A percentile compares a stretch with the other conserved stretches of the same genome.
phyloP scores from a whole-genome alignment of 768 basidiomycete genomes.

The Leccinum variicolor region DNA sequence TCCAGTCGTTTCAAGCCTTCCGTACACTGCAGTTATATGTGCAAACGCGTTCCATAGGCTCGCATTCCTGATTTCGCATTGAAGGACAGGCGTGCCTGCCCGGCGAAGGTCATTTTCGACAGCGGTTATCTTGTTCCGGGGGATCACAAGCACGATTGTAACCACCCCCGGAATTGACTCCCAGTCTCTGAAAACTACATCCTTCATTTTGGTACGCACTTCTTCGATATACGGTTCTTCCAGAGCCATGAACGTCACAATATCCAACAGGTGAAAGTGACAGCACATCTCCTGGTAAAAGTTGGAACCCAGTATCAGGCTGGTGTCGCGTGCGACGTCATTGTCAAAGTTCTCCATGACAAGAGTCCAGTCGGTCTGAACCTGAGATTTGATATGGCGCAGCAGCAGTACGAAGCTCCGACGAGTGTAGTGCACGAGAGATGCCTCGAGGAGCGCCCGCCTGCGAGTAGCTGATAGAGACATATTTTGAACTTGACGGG shows the following conservation, averaged over 20 bases:
- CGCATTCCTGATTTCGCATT: conserved; percentile 20
- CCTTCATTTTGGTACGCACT: conserved; percentile 3
- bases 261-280: conserved; percentile 39
- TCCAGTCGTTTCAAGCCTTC: conserved; percentile 17
- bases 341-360: conserved; percentile 36
- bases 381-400: conserved; percentile 34
- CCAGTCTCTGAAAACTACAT: conserved; percentile 31
- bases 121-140: conserved; percentile 22
- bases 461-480: conserved; percentile 1
- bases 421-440: conserved; percentile 44
- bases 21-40: conserved; percentile 20
- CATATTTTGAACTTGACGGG: conserved; percentile 5
- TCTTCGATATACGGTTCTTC: conserved; percentile 9
- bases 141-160: conserved; percentile 32
- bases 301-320: conserved; percentile 24
- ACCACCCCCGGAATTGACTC: conserved; percentile 28
- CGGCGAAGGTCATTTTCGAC: conserved; percentile 23
- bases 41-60: conserved; percentile 17
- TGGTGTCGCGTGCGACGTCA: conserved; percentile 7
- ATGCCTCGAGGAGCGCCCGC: conserved; percentile 4
- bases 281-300: conserved; percentile 47
- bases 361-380: conserved; percentile 40
- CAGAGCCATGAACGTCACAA: conserved; percentile 32
- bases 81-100: conserved; percentile 22
- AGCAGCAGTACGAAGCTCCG: conserved; percentile 47